These are phyloP conservation scores for Prillingera fragicola DNA, from an alignment of 1,284 basidiomycete species.

Conservation along the genomic window DNA sequence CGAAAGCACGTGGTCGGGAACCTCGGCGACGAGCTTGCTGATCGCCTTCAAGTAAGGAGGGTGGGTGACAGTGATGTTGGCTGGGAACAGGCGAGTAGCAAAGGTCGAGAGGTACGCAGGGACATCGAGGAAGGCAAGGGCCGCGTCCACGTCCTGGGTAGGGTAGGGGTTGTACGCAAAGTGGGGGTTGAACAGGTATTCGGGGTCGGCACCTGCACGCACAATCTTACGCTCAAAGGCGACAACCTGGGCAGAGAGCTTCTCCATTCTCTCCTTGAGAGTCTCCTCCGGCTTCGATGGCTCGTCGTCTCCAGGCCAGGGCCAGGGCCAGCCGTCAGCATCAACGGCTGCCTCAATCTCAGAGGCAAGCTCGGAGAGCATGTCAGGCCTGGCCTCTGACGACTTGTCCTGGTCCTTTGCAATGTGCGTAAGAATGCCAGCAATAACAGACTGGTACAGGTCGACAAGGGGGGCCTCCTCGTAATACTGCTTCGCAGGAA, in stretches of 20 bases:
- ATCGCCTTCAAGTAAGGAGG: constrained; percentile 71
- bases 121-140: constrained; percentile 74
- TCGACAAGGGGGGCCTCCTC: constrained; percentile 66
- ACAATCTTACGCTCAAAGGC: constrained; percentile 77
- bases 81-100: constrained; percentile 70
- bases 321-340: constrained; percentile 65
- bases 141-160: constrained; percentile 62
- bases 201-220: constrained; percentile 71
- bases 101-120: constrained; percentile 77
- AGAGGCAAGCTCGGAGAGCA: constrained; percentile 2
- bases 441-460: constrained; percentile 66
- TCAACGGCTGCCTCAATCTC: constrained; percentile 24
- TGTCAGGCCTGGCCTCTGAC: constrained; percentile 1
- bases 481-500: constrained; percentile 94
- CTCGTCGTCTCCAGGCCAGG: constrained; percentile 58
- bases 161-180: constrained; percentile 81
- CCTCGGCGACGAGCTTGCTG: constrained; percentile 63
- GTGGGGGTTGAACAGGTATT: constrained; percentile 62
- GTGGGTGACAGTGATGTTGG: constrained; percentile 70
- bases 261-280: constrained; percentile 51
- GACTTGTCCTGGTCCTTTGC: constrained; percentile 23
- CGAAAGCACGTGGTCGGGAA: constrained; percentile 61
- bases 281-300: constrained; percentile 22
- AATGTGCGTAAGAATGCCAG: constrained; percentile 62
- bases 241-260: constrained; percentile 68